Percentiles rank a stretch among this genome's conserved stretches.
Conservation (phyloP, 345 rosid genomes). For the Pseudoturritis turrita region DNA sequence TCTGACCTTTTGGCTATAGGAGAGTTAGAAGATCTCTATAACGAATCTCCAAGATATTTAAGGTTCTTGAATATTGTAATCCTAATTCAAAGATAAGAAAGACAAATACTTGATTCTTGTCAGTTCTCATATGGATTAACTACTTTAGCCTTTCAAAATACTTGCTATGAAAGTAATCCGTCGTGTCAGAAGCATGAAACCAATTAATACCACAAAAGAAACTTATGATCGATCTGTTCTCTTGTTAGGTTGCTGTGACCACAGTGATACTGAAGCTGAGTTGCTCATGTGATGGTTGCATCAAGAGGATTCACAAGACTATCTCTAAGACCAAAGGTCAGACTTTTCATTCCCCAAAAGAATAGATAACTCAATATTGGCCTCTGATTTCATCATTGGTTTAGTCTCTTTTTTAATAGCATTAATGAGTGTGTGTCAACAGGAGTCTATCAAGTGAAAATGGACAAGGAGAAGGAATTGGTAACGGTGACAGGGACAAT, state of each 20-base stretch:
- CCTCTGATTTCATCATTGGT: background rate
- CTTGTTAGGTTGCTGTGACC: constrained; percentile 40
- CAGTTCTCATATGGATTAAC: background rate
- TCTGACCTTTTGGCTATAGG: too few relatives aligned
- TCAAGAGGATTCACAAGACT: constrained; percentile 50
- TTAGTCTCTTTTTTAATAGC: background rate
- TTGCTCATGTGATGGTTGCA: constrained; percentile 74
- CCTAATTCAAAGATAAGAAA: too few relatives aligned
- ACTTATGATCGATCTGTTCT: background rate
- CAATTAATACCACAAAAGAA: background rate
- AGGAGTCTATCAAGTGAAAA: constrained; percentile 52
- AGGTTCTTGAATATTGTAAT: too few relatives aligned
- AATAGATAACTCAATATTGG: background rate
- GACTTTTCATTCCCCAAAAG: background rate
- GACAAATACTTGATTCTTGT: too few relatives aligned
- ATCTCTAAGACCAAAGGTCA: constrained; percentile 56
- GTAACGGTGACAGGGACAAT: constrained; percentile 69
- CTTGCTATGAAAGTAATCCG: background rate
- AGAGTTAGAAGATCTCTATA: too few relatives aligned
- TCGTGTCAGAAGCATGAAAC: constrained; percentile 22
- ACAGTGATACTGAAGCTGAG: constrained; percentile 60
- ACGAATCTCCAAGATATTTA: too few relatives aligned
- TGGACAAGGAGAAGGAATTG: constrained; percentile 57
- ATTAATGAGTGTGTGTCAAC: background rate
- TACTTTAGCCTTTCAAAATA: background rate